A percentile compares a stretch with the other conserved stretches of the same genome.
Evolutionary conservation across 331 rosid genomes (phyloP).

Genomic region (Cydonia oblonga): DNA sequence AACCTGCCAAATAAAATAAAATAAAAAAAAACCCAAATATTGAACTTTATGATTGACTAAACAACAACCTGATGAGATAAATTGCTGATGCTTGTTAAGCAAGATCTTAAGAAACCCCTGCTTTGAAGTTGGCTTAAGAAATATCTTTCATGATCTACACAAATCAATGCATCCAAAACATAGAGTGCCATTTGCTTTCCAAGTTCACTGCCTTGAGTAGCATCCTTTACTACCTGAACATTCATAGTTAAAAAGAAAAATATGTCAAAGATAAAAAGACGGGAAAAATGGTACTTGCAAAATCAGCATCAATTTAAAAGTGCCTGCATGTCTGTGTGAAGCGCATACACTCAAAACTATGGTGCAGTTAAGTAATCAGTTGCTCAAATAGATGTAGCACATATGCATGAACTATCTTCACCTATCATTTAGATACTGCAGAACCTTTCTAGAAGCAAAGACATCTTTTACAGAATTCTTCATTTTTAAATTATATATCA

Average conservation of each 20-base stretch:
- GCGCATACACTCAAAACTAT: neutral
- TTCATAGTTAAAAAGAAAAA: constrained; percentile 12
- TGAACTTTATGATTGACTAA: neutral
- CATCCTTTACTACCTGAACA: constrained; percentile 78
- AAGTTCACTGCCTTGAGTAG: constrained; percentile 82
- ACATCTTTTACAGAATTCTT: neutral
- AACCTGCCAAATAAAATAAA: neutral
- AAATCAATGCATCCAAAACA: constrained; percentile 78
- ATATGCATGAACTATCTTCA: neutral
- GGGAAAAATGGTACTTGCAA: neutral
- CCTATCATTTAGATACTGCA: neutral
- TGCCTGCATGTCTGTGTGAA: neutral
- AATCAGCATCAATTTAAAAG: neutral
- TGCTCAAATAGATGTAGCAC: constrained; percentile 1
- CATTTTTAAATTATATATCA: neutral
- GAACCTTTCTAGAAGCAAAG: neutral
- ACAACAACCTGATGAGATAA: constrained; percentile 64
- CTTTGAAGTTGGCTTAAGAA: constrained; percentile 85
- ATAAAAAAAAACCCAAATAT: neutral
- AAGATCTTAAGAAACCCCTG: constrained; percentile 81
- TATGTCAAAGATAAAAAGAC: constrained; percentile 1
- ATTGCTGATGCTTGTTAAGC: constrained; percentile 69
- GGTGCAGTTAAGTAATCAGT: neutral
- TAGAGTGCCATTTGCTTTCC: constrained; percentile 84
- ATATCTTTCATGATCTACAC: constrained; percentile 77